These are phyloP conservation scores for Aspergillus campestris DNA, from an alignment of 495 filamentous ascomycete genomes.

Conservation along the genomic window DNA sequence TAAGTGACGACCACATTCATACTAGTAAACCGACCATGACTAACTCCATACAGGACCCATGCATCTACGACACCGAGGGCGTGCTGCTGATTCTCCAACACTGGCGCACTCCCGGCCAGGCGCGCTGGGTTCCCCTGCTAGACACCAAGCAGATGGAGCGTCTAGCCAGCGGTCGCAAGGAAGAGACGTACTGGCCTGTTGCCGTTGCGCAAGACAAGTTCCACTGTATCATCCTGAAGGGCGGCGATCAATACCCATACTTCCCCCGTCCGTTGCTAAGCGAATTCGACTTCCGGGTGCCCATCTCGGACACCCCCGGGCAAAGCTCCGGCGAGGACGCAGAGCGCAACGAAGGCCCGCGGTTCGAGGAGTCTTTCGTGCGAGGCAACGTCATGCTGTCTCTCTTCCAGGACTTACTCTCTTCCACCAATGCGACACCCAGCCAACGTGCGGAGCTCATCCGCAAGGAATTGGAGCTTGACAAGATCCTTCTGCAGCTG, in stretches of 20 bases:
- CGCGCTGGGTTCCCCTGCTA: slow-evolving; percentile 83
- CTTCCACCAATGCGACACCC: slow-evolving; percentile 48
- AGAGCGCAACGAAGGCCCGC: slow-evolving; percentile 30
- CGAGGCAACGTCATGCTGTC: slow-evolving; percentile 61
- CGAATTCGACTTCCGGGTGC: slow-evolving; percentile 89
- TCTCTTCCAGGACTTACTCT: slow-evolving; percentile 61
- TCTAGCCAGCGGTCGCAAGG: slow-evolving; percentile 70
- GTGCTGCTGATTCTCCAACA: slow-evolving; percentile 80
- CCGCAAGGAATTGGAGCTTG: slow-evolving; percentile 66
- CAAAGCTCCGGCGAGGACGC: slow-evolving; percentile 30
- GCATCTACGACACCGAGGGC: slow-evolving; percentile 86
- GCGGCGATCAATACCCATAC: slow-evolving; percentile 85
- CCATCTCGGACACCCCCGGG: slow-evolving; percentile 49
- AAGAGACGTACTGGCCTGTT: slow-evolving; percentile 90
- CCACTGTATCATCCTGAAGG: slow-evolving; percentile 98
- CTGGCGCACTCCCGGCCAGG: slow-evolving; percentile 79
- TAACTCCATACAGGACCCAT: slow-evolving; percentile 60
- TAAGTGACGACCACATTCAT: slow-evolving; percentile 29
- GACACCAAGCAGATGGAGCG: slow-evolving; percentile 81
- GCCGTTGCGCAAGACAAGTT: slow-evolving; percentile 88
- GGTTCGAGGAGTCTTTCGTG: slow-evolving; percentile 70
- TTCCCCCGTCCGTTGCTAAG: slow-evolving; percentile 87
- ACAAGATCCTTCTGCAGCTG: slow-evolving; percentile 84
- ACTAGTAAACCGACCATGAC: background rate
- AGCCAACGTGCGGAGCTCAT: slow-evolving; percentile 60